Evolutionary conservation across 371 early-diverging fungal species (phyloP), one percentile per base, ranked within the genome.

Genomic region (Apophysomyces sp.): DNA sequence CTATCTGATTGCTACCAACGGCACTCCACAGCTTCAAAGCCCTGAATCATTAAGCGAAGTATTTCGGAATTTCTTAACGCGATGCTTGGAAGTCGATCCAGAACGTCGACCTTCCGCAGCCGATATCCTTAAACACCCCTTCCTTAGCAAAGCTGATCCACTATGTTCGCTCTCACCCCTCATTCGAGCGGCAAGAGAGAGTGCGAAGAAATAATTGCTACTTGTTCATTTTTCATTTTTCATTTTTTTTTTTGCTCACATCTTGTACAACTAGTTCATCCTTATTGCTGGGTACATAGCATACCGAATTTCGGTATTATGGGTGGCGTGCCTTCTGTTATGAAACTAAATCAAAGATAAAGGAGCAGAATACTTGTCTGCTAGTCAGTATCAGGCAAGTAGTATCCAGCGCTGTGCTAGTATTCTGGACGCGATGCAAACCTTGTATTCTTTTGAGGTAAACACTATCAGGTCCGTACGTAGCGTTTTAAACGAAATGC

Each of bases 1-100:
- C 18, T 97, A 95, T 66, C 71, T 96, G 57, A 96, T 96, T 77
- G 96, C 96, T 2, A 97, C 94, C 32, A 98, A 94, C 62, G 98
- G 98, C 26, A 96, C 97, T 13, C 98, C 96, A 26, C 82, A 89
- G 57, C 74, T 98, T 15, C 92, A 96, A 68, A 86, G 94, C 55
- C 96, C 95, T 1, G 94, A 92, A 55, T 81, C 79, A 13, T 72
- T 97, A 36, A 90, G 90, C 13, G 71, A 81, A 2, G 77, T 83
- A 12, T 93, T 97, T 65, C 80, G 84, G 39, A 90, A 92, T 69
- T 98, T 98, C 78, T 76, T 98, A 72, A 76, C 78, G 11, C 63
- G 81, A 57, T 86, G 91, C 26, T 76, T 98, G 27, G 87, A 94
- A 66, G 95, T 96, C 7, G 91, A 94, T 61, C 85, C 89, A 0